Percentiles rank a stretch among this genome's conserved stretches.
Evolutionary conservation across 2,329 filamentous ascomycete genomes (phyloP).

Genomic region (Botrytis squamosa): DNA sequence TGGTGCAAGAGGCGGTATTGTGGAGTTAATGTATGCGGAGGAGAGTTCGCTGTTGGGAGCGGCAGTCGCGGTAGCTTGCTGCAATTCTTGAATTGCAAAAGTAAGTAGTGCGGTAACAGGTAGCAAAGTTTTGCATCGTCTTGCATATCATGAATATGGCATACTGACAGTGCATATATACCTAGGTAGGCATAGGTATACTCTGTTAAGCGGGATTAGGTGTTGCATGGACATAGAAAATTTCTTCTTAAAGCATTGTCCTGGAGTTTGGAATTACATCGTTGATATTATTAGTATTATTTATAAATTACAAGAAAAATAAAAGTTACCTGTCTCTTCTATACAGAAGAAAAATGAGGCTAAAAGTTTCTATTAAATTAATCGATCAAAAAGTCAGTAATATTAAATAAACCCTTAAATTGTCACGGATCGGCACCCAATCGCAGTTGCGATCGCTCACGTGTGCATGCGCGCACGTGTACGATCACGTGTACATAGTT

Average conservation of each 20-base stretch:
- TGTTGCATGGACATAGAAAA: not conserved
- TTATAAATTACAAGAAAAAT: not conserved
- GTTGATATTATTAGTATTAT: not conserved
- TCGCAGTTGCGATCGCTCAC: too few species aligned
- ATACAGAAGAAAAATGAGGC: too few species aligned
- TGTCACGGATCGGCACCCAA: too few species aligned
- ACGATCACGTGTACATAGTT: too few species aligned
- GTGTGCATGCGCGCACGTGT: too few species aligned
- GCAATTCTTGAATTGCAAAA: slow-evolving; percentile 21
- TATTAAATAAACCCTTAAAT: too few species aligned
- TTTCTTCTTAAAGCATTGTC: not conserved
- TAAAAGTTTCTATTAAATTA: too few species aligned
- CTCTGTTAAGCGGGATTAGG: not conserved
- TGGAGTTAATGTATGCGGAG: slow-evolving; percentile 65
- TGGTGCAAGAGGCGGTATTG: slow-evolving; percentile 44
- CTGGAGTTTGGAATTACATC: not conserved
- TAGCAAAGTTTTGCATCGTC: not conserved
- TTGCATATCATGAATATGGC: not conserved
- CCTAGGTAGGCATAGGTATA: not conserved
- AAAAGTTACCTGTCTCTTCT: not conserved
- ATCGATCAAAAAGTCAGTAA: too few species aligned
- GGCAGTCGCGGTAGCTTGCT: slow-evolving; percentile 63
- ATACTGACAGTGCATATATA: not conserved
- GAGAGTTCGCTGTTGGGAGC: slow-evolving; percentile 76
- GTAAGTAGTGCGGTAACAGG: not conserved